Conservation (phyloP, 2,329 filamentous ascomycete genomes). For the Clarireedia monteithiana region DNA sequence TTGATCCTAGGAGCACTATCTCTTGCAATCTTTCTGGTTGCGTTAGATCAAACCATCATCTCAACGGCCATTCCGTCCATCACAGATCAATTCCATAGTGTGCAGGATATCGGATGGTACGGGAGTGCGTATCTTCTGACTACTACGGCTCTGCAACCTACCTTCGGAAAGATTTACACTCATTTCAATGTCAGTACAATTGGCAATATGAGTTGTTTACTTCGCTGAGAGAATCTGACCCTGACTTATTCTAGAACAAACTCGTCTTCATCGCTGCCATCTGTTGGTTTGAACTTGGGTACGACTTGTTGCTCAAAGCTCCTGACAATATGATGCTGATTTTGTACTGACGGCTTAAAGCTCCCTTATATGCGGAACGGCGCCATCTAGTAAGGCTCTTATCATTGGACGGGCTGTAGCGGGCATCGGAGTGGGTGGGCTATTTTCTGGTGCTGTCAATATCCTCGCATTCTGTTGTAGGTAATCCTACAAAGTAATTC, state of each 20-base stretch:
- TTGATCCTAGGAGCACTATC: conserved; percentile 24
- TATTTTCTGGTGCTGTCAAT: conserved; percentile 32
- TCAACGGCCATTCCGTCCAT: conserved; percentile 34
- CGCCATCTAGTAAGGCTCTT: conserved; percentile 23
- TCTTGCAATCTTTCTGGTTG: conserved; percentile 24
- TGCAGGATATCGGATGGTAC: conserved; percentile 39
- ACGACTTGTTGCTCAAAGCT: not conserved
- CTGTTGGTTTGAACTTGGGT: conserved; percentile 25
- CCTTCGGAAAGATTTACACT: conserved; percentile 28
- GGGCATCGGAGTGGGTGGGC: conserved; percentile 28
- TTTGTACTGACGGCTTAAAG: not conserved
- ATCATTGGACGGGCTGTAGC: conserved; percentile 28
- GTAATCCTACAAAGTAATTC: not conserved
- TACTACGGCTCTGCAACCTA: conserved; percentile 27
- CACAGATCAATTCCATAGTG: conserved; percentile 32
- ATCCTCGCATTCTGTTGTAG: conserved; percentile 19
- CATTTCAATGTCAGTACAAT: conserved; percentile 13
- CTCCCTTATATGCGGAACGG: conserved; percentile 24
- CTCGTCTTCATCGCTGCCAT: conserved; percentile 25
- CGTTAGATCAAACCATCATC: conserved; percentile 29
- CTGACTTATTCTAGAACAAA: conserved; percentile 18
- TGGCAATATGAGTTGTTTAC: too few relatives aligned
- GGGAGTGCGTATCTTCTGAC: conserved; percentile 33
- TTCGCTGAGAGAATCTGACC: not conserved
- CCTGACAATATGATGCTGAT: not conserved